Percentiles rank a stretch among this genome's conserved stretches.
Conservation (phyloP, 202 grass and related monocot species). For the Digitaria exilis region DNA sequence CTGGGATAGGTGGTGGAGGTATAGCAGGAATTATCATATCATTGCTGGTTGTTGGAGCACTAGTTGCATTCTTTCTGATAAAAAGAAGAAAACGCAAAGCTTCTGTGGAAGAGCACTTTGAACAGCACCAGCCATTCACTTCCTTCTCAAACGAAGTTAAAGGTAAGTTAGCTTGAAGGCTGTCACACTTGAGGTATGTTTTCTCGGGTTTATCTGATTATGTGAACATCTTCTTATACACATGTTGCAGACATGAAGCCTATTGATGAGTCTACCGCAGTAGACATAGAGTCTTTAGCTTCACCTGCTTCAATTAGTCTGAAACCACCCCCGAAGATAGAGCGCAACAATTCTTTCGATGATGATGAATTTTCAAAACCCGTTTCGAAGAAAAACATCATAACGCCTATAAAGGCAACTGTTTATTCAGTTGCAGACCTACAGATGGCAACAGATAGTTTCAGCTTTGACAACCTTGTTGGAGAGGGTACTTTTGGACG, state of each 20-base stretch:
- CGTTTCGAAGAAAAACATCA: slow-evolving; percentile 54
- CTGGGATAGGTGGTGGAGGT: slow-evolving; percentile 75
- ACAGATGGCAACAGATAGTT: slow-evolving; percentile 95
- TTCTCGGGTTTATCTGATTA: slow-evolving; percentile 13
- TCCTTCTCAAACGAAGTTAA: slow-evolving; percentile 77
- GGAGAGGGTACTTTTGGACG: slow-evolving; percentile 96
- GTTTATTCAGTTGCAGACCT: slow-evolving; percentile 98
- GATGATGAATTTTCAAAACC: slow-evolving; percentile 77
- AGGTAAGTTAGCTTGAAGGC: slow-evolving; percentile 48
- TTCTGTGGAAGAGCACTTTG: slow-evolving; percentile 54
- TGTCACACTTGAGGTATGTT: slow-evolving; percentile 13
- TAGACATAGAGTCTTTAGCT: slow-evolving; percentile 62
- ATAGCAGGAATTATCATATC: slow-evolving; percentile 96
- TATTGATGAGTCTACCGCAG: slow-evolving; percentile 51
- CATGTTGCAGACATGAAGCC: slow-evolving; percentile 69
- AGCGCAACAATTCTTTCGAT: slow-evolving; percentile 75
- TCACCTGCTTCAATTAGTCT: slow-evolving; percentile 63
- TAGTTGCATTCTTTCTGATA: slow-evolving; percentile 79
- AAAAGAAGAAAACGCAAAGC: slow-evolving; percentile 60
- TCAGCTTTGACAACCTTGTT: slow-evolving; percentile 84
- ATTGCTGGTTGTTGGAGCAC: slow-evolving; percentile 71
- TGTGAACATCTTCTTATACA: slow-evolving; percentile 33
- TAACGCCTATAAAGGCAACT: slow-evolving; percentile 71
- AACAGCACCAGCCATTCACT: slow-evolving; percentile 77
- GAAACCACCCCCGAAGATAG: slow-evolving; percentile 80